These are phyloP conservation scores for Auricularia sp. DNA, from an alignment of 768 basidiomycete genomes.

Conservation along the genomic window DNA sequence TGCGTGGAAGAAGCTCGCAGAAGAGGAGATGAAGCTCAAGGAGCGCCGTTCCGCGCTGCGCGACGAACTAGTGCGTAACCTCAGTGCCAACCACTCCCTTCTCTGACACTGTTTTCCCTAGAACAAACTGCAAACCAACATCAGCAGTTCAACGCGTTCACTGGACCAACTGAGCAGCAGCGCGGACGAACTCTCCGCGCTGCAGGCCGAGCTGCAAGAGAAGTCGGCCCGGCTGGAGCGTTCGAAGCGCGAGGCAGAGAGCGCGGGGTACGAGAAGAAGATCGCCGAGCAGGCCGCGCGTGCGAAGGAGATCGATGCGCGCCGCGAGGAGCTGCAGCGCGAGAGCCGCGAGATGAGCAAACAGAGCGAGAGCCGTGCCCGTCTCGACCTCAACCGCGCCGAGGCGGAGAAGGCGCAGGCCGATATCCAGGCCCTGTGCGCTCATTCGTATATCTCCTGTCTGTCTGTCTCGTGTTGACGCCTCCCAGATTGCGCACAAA, in stretches of 20 bases:
- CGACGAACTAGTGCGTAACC: not conserved
- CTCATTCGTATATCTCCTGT: not conserved
- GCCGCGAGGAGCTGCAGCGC: constrained; percentile 54
- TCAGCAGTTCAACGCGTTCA: constrained; percentile 41
- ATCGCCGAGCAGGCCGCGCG: constrained; percentile 44
- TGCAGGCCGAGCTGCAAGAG: constrained; percentile 59
- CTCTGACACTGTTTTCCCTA: not conserved
- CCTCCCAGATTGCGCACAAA: constrained; percentile 51
- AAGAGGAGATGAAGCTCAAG: constrained; percentile 44
- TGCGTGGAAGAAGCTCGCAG: constrained; percentile 46
- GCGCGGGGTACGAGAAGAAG: constrained; percentile 55
- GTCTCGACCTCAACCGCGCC: constrained; percentile 59
- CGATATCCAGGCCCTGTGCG: constrained; percentile 64
- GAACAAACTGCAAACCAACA: constrained; percentile 21
- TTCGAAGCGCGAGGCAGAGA: constrained; percentile 45
- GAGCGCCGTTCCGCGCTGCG: constrained; percentile 18
- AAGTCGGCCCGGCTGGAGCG: constrained; percentile 53
- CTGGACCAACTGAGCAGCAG: constrained; percentile 50
- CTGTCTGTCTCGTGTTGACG: constrained; percentile 5
- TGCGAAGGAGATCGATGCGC: constrained; percentile 54
- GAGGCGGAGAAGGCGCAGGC: constrained; percentile 55
- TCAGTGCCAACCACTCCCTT: no score
- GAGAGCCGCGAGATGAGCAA: constrained; percentile 64
- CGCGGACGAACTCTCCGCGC: constrained; percentile 40
- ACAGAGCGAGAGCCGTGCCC: constrained; percentile 76